phyloP scores from a whole-genome alignment of 75 land plant species.

The Azolla pinnata region DNA sequence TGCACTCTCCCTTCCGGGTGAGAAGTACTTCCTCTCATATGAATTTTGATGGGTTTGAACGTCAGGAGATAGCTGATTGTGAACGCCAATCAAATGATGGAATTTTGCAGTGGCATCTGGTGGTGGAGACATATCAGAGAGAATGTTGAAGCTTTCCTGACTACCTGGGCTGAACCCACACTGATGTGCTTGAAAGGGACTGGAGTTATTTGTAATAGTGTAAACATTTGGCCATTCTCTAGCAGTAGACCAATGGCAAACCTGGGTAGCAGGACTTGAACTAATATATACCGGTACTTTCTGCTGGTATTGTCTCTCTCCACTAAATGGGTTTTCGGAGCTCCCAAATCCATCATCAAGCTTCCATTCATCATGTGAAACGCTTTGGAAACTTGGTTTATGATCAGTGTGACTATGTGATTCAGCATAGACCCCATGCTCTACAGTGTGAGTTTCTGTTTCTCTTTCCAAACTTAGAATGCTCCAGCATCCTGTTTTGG shows the following conservation, averaged over 20 bases:
- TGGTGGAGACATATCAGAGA: slow-evolving; percentile 3
- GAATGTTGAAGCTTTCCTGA: background rate
- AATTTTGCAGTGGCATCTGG: background rate
- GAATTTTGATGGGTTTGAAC: background rate
- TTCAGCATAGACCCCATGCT: too few relatives aligned
- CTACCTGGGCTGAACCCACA: background rate
- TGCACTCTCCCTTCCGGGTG: background rate
- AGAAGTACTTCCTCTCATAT: background rate
- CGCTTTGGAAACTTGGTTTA: too few relatives aligned
- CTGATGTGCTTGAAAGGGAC: background rate
- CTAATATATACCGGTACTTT: background rate
- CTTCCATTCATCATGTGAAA: too few relatives aligned
- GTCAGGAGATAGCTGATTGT: background rate
- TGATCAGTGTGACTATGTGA: too few relatives aligned
- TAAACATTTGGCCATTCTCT: background rate
- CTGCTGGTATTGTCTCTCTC: background rate
- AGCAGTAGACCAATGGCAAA: background rate
- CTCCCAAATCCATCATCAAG: background rate
- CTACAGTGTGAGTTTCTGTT: background rate
- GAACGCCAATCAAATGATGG: background rate
- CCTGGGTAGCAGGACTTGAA: background rate
- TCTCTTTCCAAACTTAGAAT: background rate
- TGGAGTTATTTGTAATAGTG: background rate
- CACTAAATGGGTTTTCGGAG: background rate
- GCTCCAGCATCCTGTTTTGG: background rate